phyloP scores from a whole-genome alignment of 2,329 filamentous ascomycete species.

The Penicillium sp. region DNA sequence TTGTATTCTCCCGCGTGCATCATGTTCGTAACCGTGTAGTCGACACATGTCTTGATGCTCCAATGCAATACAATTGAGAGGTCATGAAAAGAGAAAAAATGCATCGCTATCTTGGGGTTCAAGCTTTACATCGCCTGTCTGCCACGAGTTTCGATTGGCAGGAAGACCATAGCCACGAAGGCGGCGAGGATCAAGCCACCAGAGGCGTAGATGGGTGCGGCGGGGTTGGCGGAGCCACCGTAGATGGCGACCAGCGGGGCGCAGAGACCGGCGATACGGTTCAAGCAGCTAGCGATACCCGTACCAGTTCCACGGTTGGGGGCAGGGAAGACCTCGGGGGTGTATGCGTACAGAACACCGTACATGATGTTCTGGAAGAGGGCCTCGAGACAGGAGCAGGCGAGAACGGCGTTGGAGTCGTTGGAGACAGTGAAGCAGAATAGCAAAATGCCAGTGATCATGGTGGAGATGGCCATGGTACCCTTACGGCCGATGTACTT shows the following conservation, averaged over 20 bases:
- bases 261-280: constrained; percentile 43
- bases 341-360: constrained; percentile 55
- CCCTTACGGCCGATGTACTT: constrained; percentile 59
- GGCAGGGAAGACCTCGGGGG: constrained; percentile 55
- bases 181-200: constrained; percentile 43
- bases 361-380: constrained; percentile 57
- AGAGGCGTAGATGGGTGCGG: constrained; percentile 44
- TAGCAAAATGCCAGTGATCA: constrained; percentile 51
- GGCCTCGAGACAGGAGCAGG: constrained; percentile 50
- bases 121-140: constrained; percentile 37
- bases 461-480: constrained; percentile 51
- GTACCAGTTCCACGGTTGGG: constrained; percentile 53
- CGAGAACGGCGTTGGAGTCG: constrained; percentile 47
- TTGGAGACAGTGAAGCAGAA: constrained; percentile 52
- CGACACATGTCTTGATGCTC: background rate
- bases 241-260: constrained; percentile 46
- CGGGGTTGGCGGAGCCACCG: constrained; percentile 33
- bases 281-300: constrained; percentile 45
- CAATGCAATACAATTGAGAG: background rate
- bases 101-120: background rate
- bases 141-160: constrained; percentile 47
- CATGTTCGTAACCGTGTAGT: background rate
- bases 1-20: background rate
- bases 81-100: background rate
- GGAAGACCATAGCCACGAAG: constrained; percentile 42